Evolutionary conservation across 805 yeast genomes (phyloP), one percentile per base, ranked within the genome.

Genomic region (Zygosaccharomyces bailii): DNA sequence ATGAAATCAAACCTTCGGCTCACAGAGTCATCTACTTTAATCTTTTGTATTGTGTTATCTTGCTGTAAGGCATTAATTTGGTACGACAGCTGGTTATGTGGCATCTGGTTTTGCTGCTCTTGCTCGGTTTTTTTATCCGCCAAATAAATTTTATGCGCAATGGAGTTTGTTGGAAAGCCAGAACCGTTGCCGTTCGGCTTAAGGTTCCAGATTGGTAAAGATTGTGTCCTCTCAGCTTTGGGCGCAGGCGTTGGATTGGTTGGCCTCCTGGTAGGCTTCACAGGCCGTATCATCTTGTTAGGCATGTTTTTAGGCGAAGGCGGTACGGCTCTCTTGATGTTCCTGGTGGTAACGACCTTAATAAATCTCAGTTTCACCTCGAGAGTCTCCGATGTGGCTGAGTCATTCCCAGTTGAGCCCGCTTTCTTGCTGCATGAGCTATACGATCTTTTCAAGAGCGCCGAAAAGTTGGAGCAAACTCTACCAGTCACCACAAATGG

Each of bases 161-260:
- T 63, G 8, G 67, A 62, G 23, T 56, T 56, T 18, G 57, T 53
- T 6, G 59, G 51, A 9, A 56, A 46, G 17, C 55, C 57, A 27
- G 52, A 38, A 21, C 49, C 49, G 18, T 49, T 37, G 9, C 34
- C 30, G 20, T 42, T 29, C 19, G 52, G 55, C 33, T 55, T 55
- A 14, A 51, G 48, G 34, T 61, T 59, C 66, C 68, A 63, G 13
- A 63, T 57, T 4, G 76, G 76, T 32, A 72, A 52, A 1, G 76
- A 72, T 50, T 69, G 73, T 1, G 76, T 71, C 54, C 75, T 63
- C 23, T 55, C 64, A 4, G 76, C 76, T 52, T 66, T 71, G 43
- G 73, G 75, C n/a, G 75, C 75, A 2, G 74, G 74, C 29, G 59
- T 65, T 33, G 69, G 68, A 50, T 71, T 71, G n/a, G 69, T 70